A percentile compares a stretch with the other conserved stretches of the same genome.
Evolutionary conservation across 805 yeast genomes (phyloP).

Genomic region (Hanseniaspora hatyaiensis): DNA sequence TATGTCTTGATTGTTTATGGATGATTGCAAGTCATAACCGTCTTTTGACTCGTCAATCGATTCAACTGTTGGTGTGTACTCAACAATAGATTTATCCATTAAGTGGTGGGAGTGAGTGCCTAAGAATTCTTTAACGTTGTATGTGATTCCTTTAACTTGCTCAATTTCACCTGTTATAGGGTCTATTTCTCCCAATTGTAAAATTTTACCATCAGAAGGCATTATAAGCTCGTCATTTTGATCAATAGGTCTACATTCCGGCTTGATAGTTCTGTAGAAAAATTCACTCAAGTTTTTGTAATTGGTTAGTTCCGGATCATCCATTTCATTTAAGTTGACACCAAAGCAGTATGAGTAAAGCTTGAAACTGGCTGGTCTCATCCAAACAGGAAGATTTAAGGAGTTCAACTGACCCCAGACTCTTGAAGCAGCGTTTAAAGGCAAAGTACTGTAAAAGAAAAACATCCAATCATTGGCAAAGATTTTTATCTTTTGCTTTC

Average conservation of each 20-base stretch:
- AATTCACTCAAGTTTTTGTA: slow-evolving; percentile 80
- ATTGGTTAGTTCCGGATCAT: slow-evolving; percentile 61
- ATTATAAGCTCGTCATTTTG: slow-evolving; percentile 54
- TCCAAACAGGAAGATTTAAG: slow-evolving; percentile 73
- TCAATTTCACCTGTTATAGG: slow-evolving; percentile 72
- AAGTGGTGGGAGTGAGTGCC: slow-evolving; percentile 42
- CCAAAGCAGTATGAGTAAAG: slow-evolving; percentile 74
- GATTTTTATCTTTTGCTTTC: slow-evolving; percentile 29
- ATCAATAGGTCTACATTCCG: slow-evolving; percentile 68
- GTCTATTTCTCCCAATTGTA: slow-evolving; percentile 67
- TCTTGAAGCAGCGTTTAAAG: slow-evolving; percentile 80
- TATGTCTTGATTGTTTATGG: background rate
- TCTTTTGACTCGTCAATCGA: too few relatives aligned
- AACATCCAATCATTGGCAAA: slow-evolving; percentile 61
- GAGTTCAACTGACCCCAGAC: slow-evolving; percentile 89
- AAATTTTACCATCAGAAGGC: slow-evolving; percentile 87
- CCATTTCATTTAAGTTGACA: slow-evolving; percentile 79
- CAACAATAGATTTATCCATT: slow-evolving; percentile 29
- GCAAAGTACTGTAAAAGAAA: slow-evolving; percentile 79
- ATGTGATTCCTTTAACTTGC: slow-evolving; percentile 93
- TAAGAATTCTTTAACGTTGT: slow-evolving; percentile 74
- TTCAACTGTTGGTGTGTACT: slow-evolving; percentile 36
- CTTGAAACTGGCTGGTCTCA: slow-evolving; percentile 69
- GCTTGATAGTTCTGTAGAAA: slow-evolving; percentile 69
- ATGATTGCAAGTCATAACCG: slow-evolving; percentile 54